These are phyloP conservation scores for Heliamphora exappendiculata DNA, from an alignment of 148 eudicot genomes.

Conservation along the genomic window DNA sequence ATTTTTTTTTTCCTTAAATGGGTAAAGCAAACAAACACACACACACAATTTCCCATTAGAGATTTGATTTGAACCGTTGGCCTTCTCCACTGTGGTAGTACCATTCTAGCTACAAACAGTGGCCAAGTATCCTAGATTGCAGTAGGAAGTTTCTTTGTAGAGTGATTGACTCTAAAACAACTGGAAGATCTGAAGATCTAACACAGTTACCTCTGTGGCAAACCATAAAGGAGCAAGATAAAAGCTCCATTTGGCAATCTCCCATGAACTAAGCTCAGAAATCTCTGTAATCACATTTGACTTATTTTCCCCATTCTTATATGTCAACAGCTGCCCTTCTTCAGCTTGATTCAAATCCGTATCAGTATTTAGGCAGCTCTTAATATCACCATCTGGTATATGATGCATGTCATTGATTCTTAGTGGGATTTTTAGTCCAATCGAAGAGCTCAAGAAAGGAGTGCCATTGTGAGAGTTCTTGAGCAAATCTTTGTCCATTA, in stretches of 20 bases:
- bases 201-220: slow-evolving; percentile 26
- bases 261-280: slow-evolving; percentile 20
- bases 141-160: neutral
- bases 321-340: slow-evolving; percentile 22
- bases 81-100: neutral
- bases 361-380: slow-evolving; percentile 15
- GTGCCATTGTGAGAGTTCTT: slow-evolving; percentile 2
- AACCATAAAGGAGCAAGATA: slow-evolving; percentile 42
- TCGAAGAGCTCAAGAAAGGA: slow-evolving; percentile 3
- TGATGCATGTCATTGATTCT: slow-evolving; percentile 3
- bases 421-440: slow-evolving; percentile 11
- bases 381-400: slow-evolving; percentile 8
- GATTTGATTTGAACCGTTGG: neutral
- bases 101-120: neutral
- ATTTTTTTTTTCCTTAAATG: neutral
- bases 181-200: neutral
- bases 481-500: slow-evolving; percentile 6
- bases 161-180: neutral
- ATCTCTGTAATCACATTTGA: neutral
- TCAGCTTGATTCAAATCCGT: slow-evolving; percentile 20
- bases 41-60: neutral
- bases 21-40: neutral
- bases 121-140: slow-evolving; percentile 2
- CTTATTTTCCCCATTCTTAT: slow-evolving; percentile 14
- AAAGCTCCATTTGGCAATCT: slow-evolving; percentile 26